A percentile compares a stretch with the other conserved stretches of the same genome.
phyloP scores from a whole-genome alignment of 768 basidiomycete genomes.

The Naganishia randhawae region DNA sequence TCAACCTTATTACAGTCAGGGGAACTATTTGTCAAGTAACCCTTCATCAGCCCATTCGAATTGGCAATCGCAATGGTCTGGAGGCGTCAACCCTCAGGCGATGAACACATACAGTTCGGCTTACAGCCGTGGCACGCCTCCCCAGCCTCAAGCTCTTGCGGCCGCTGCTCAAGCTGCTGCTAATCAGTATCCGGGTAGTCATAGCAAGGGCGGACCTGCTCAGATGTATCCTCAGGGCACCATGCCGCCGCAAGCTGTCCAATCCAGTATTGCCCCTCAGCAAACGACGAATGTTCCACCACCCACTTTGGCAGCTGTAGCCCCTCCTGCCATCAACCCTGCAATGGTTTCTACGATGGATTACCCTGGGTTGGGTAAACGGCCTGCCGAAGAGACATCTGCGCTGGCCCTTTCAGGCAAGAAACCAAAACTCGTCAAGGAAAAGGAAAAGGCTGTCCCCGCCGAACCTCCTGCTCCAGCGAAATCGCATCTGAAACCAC shows the following conservation, averaged over 20 bases:
- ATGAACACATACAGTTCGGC: conserved; percentile 14
- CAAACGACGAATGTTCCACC: conserved; percentile 14
- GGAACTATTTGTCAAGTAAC: not conserved
- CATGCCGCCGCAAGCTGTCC: conserved; percentile 21
- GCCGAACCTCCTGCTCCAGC: conserved; percentile 54
- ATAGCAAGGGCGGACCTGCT: conserved; percentile 2
- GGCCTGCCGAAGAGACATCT: conserved; percentile 34
- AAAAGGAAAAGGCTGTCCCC: conserved; percentile 26
- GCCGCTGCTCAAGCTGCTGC: conserved; percentile 17
- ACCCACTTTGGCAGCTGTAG: conserved; percentile 12
- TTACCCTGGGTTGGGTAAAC: conserved; percentile 40
- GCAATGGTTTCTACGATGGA: conserved; percentile 19
- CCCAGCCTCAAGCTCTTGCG: conserved; percentile 4
- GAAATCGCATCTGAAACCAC: conserved; percentile 77
- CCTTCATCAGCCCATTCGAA: conserved; percentile 1
- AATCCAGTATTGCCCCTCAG: conserved; percentile 14
- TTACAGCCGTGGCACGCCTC: conserved; percentile 1
- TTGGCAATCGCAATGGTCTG: conserved; percentile 14
- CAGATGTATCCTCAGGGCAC: conserved; percentile 14
- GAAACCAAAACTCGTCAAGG: conserved; percentile 35
- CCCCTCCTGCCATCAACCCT: conserved; percentile 20
- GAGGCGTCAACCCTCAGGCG: conserved; percentile 12
- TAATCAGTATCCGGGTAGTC: conserved; percentile 1
- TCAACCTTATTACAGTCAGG: conserved; percentile 16
- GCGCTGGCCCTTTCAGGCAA: conserved; percentile 33